Conservation (phyloP, 148 eudicot species). For the Tetragonia tetragonoides region DNA sequence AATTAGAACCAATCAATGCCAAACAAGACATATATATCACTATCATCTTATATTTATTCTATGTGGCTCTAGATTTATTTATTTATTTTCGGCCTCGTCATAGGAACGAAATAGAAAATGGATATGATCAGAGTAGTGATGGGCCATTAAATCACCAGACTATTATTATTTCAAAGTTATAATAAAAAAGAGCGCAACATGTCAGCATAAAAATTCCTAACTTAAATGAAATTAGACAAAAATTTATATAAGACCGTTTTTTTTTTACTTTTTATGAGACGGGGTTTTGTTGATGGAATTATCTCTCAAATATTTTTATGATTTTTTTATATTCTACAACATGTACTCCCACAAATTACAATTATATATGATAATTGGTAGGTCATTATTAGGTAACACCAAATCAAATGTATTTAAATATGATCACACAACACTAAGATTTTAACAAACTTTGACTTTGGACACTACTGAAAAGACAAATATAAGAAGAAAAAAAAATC, state of each 20-base stretch:
- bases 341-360: too few species aligned
- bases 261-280: too few species aligned
- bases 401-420: not conserved
- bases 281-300: too few species aligned
- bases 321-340: too few species aligned
- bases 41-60: not conserved
- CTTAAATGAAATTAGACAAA: too few species aligned
- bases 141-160: not conserved
- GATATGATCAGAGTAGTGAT: not conserved
- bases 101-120: not conserved
- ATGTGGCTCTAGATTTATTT: too few species aligned
- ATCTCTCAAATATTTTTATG: too few species aligned
- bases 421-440: not conserved
- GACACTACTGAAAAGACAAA: constrained; percentile 6
- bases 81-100: not conserved
- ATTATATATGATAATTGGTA: not conserved
- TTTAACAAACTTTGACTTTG: constrained; percentile 18
- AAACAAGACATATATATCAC: not conserved
- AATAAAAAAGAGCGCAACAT: not conserved
- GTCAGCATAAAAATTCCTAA: not conserved
- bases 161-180: not conserved
- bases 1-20: too few species aligned
- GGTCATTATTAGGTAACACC: constrained; percentile 1
- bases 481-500: too few species aligned
- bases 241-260: too few species aligned